Base-by-base conservation (phyloP, 768 basidiomycete species). In the Fistulinella prunicolor region DNA sequence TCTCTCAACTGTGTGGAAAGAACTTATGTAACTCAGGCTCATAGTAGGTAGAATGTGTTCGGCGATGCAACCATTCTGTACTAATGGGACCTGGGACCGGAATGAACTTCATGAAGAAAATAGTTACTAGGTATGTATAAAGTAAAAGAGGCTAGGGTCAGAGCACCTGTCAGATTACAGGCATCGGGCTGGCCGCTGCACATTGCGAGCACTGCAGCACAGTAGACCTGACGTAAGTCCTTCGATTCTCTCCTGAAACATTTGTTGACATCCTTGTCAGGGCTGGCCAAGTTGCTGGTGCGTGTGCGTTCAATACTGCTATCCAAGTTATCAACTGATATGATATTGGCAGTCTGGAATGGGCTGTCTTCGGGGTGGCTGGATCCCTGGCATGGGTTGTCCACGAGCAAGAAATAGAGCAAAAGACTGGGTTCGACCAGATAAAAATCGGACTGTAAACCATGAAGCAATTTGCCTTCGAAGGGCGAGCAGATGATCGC, bases 121-220 rank as follows among this genome's bases (percentile, higher is more conserved):
- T n/a, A n/a, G n/a, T n/a, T n/a, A n/a, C n/a, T n/a, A n/a, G n/a
- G n/a, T n/a, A n/a, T n/a, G n/a, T n/a, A n/a, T n/a, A n/a, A n/a
- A n/a, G n/a, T n/a, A n/a, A n/a, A n/a, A n/a, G n/a, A n/a, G n/a
- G n/a, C n/a, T 17, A 89, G 87, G 91, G 91, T 14, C 92, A 94
- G 66, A 81, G 90, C 16, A 95, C 92, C 3, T 83, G 77, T 6
- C 94, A 98, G 66, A 94, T 91, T 3, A 95, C 94, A 0, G 94
- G 94, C 16, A 68, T 82, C 12, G 69, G 70, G n/a, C n/a, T n/a
- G n/a, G n/a, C n/a, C n/a, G 2, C 73, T 75, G 0, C 78, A 83
- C 47, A 71, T 85, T 51, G 72, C 89, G 1, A 83, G 86, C 9
- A 95, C 65, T 78, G 94, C 53, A 93, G 95, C 68, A 85, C 86